Percentiles rank a stretch among this genome's conserved stretches.
Evolutionary conservation across 2,329 filamentous ascomycete genomes (phyloP).

Genomic region (Tolypocladium guangdongense): DNA sequence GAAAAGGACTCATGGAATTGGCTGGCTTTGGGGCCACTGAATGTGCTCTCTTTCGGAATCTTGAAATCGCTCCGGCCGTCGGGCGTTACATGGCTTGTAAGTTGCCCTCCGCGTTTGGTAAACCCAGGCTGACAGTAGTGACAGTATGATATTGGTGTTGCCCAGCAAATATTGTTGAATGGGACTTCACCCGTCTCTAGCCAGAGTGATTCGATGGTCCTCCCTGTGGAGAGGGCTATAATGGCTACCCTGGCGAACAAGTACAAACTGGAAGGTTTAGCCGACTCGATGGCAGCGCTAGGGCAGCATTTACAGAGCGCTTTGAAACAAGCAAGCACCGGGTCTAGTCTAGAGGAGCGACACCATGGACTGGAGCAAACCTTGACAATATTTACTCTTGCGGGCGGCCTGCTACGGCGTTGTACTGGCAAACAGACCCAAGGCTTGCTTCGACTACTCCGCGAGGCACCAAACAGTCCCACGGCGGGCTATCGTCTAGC

Average conservation of each 20-base stretch:
- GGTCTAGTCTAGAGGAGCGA: constrained; percentile 4
- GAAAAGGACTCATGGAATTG: constrained; percentile 17
- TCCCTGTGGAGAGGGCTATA: constrained; percentile 22
- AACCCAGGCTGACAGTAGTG: constrained; percentile 1
- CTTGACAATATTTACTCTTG: constrained; percentile 23
- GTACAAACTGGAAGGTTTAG: constrained; percentile 24
- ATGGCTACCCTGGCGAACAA: constrained; percentile 34
- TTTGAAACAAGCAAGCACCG: constrained; percentile 4
- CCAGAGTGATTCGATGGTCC: constrained; percentile 5
- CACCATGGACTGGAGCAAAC: constrained; percentile 13
- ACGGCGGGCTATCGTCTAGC: constrained; percentile 28
- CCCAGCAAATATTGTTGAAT: constrained; percentile 22
- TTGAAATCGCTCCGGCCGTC: constrained; percentile 24
- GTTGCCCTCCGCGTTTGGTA: constrained; percentile 5
- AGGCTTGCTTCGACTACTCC: constrained; percentile 22
- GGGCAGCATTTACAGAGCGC: constrained; percentile 13
- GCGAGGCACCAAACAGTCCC: constrained; percentile 21
- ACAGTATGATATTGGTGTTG: constrained; percentile 26
- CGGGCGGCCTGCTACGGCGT: constrained; percentile 26
- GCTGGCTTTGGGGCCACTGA: constrained; percentile 18
- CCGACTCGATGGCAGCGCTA: constrained; percentile 14
- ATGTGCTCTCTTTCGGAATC: constrained; percentile 27
- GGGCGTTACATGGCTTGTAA: constrained; percentile 22
- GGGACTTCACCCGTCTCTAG: constrained; percentile 8
- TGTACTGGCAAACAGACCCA: constrained; percentile 24